Base-by-base conservation (phyloP, 441 rosid genomes). In the Theobroma grandiflorum region DNA sequence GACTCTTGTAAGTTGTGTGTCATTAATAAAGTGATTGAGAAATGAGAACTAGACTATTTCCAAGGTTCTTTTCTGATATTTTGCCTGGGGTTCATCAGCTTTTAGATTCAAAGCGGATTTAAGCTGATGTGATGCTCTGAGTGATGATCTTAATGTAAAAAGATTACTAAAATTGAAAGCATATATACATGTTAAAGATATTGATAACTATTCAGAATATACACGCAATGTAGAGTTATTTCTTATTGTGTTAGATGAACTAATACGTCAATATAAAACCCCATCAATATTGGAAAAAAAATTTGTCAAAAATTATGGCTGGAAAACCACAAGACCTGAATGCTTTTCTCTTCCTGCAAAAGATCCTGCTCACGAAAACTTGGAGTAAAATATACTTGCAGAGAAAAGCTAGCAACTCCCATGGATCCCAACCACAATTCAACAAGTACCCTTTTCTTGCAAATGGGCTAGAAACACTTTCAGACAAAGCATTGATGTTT, bases 401-500 rank as follows among this genome's bases (percentile, higher is more conserved):
- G n/a, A 67, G 22, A 40, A 77, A 77, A 77, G 8, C 53, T 9
- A 65, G 40, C 80, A 75, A 15, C 31, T 64, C 58, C 35, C 49
- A 31, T 61, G 45, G 61, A 62, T 45, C 35, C 15, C 22, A 38
- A 53, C 43, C 71, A 42, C 67, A 53, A 33, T 55, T 58, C 50
- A 50, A 40, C 67, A 55, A 22, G 18, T 22, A 49, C 47, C 49
- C 45, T 14, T 74, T 40, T 22, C 67, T 38, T 61, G 16, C n/a
- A 64, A 55, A 65, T 50, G 73, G 63, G 37, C 40, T 2, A 10
- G 73, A 78, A 12, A 65, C 31, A 35, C 40, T 62, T 53, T 35
- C 71, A 38, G 58, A 78, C 59, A 75, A 78, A 69, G 76, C 87
- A 18, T 18, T 86, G 80, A 43, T 83, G 65, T 85, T 86, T 59